phyloP scores from a whole-genome alignment of 2,329 filamentous ascomycete species.

The Fonsecaea nubica region DNA sequence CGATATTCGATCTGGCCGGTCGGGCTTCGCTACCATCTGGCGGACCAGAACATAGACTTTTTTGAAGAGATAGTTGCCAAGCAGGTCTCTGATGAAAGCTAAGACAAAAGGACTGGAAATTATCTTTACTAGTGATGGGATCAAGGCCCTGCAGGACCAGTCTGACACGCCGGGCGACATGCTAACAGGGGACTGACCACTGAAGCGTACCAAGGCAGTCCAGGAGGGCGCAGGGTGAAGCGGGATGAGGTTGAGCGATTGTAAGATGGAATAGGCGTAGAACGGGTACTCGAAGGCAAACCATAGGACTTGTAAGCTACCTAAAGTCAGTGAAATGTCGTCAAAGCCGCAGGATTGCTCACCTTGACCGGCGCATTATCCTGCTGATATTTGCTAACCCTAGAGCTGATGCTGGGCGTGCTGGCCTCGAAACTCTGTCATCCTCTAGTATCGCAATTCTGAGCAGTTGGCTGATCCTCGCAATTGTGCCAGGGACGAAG shows the following conservation, averaged over 20 bases:
- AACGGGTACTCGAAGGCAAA: conserved; percentile 50
- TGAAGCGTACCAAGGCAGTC: conserved; percentile 48
- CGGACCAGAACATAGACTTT: conserved; percentile 29
- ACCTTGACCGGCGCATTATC: conserved; percentile 34
- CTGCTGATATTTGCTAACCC: conserved; percentile 44
- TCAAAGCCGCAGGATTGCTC: conserved; percentile 7
- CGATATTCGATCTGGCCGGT: conserved; percentile 34
- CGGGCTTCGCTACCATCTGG: conserved; percentile 33
- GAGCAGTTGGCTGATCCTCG: conserved; percentile 24
- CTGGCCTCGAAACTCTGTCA: conserved; percentile 5
- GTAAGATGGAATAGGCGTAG: conserved; percentile 53
- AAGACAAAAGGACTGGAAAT: conserved; percentile 46
- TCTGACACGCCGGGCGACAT: conserved; percentile 43
- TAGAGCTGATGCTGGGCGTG: conserved; percentile 38
- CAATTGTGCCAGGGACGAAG: conserved; percentile 42
- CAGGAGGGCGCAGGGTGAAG: conserved; percentile 44
- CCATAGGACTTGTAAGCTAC: conserved; percentile 46
- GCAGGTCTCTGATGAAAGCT: conserved; percentile 28
- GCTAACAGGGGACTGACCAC: conserved; percentile 44
- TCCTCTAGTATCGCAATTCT: conserved; percentile 24
- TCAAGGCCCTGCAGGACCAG: conserved; percentile 42
- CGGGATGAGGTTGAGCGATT: conserved; percentile 51
- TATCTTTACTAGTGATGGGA: conserved; percentile 41
- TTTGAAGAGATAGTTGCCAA: conserved; percentile 25
- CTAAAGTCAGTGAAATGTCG: conserved; percentile 34